Conservation (phyloP, 2,329 filamentous ascomycete species). For the Aspergillus alliaceus region DNA sequence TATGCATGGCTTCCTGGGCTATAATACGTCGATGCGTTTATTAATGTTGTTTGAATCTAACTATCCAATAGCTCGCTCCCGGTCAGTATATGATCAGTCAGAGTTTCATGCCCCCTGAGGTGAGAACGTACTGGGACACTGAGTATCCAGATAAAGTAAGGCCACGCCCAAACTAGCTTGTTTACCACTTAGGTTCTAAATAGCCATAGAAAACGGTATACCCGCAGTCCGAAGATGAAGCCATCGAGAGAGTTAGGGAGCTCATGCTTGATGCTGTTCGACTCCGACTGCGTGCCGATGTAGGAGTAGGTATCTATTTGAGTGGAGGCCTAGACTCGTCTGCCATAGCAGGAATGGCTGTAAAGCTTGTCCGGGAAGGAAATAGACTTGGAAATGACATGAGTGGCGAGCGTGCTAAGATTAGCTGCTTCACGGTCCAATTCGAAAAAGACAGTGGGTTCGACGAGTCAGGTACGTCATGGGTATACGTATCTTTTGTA, state of each 20-base stretch:
- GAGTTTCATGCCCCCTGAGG: slow-evolving; percentile 38
- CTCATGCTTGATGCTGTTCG: slow-evolving; percentile 53
- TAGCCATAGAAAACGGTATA: slow-evolving; percentile 36
- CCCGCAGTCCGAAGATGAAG: slow-evolving; percentile 49
- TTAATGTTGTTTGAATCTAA: background rate
- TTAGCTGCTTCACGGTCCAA: slow-evolving; percentile 54
- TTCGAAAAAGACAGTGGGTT: slow-evolving; percentile 52
- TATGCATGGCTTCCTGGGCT: too few relatives aligned
- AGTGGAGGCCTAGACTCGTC: slow-evolving; percentile 61
- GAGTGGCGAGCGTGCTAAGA: slow-evolving; percentile 32
- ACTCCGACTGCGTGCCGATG: slow-evolving; percentile 57
- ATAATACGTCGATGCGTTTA: too few relatives aligned
- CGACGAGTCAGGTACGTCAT: slow-evolving; percentile 49
- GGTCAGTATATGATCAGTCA: slow-evolving; percentile 47
- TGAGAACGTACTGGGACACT: slow-evolving; percentile 55
- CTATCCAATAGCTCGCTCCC: slow-evolving; percentile 38
- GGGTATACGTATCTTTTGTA: background rate
- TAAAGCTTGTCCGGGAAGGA: slow-evolving; percentile 52
- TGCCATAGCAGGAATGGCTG: slow-evolving; percentile 56
- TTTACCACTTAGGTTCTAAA: background rate
- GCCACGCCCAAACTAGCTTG: background rate
- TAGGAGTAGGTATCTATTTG: slow-evolving; percentile 58
- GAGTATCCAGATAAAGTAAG: slow-evolving; percentile 54
- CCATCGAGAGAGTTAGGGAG: slow-evolving; percentile 52
- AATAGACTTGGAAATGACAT: slow-evolving; percentile 47